Evolutionary conservation across 2,329 filamentous ascomycete genomes (phyloP), one percentile per base, ranked within the genome.

Genomic region (Colletotrichum sp.): DNA sequence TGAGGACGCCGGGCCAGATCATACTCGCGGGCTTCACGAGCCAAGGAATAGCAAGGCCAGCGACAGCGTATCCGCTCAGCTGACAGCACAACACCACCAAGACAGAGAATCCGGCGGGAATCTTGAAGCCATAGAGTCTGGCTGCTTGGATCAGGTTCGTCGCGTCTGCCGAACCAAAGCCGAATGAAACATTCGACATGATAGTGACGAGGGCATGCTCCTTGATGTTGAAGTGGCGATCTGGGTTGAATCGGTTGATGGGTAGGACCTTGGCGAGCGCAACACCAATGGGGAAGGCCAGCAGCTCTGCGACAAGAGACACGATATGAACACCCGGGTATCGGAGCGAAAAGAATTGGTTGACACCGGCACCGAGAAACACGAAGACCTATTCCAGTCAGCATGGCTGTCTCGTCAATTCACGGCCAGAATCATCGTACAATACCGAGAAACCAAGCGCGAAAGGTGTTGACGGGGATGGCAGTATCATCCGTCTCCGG

Each of bases 151-250:
- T 85, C 77, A 87, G 86, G 78, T 84, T 88, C 32, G 81, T 80
- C 5, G 84, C 73, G 8, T 75, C 73, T 8, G 73, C 73, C 2
- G 69, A 75, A 81, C 58, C 87, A 76, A 82, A 85, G 80, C 77
- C 88, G 85, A n/a, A 83, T 18, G 84, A 83, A 5, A 87, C 87
- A 78, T 91, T 91, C 2, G 89, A 88, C 2, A 86, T 86, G 78
- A 87, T 85, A 72, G 84, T 85, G 78, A 91, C 83, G 83, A 90
- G 79, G 82, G 89, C 78, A 81, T 89, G 80, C 70, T 91, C 80
- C 77, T 91, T 85, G 84, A 85, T 80, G 83, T 89, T 82, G 85
- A 84, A 87, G 13, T 82, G 84, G 2, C 84, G 81, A 12, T 82
- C 84, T 1, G 84, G 85, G 73, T 87, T 87, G 38, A 86, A 78